Base-by-base conservation (phyloP, 371 early-diverging fungal species). In the Umbelopsis sp. region DNA sequence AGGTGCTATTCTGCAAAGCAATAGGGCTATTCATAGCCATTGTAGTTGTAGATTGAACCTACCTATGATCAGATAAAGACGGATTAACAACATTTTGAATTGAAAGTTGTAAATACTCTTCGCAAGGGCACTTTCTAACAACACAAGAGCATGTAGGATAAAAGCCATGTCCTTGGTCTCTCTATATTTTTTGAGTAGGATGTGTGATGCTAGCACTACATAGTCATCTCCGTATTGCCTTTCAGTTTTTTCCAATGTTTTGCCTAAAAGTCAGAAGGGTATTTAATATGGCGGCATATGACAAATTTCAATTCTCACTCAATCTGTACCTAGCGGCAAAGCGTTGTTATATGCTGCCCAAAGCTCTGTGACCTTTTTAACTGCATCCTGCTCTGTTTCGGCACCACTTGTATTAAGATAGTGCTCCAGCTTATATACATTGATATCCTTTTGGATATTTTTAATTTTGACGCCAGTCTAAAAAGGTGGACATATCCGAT, bases 181-280 rank as follows among this genome's bases (percentile, higher is more conserved):
- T 57, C 72, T 72, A 68, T 88, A 85, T 18, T 83, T 65, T 50
- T 89, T 87, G 10, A 91, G 67, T 11, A 92, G 74, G 18, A 83
- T 65, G 24, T 92, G 88, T 5, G 83, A 81, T 0, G 89, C 88
- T 63, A 94, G 70, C n/a, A 92, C 76, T 6, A 88, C 82, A 75
- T 85, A 92, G 48, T 94, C 94, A 72, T 94, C 94, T 16, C 94
- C 93, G 69, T 88, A 87, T 68, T 93, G 94, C 50, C 87, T 81
- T 73, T 93, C 93, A 20, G 91, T 90, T 70, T 87, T 86, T 67
- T 87, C 89, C 65, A 92, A 71, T 2, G 81, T 81, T 63, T 80
- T 80, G 29, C 89, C 89, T 86, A 18, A 57, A 16, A 20, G 29
- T 11, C 52, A 12, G 0, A 7, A 25, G 4, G 24, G 37, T 1